Evolutionary conservation across 441 rosid species (phyloP), one percentile per base, ranked within the genome.

Genomic region (Macaranga tanarius): DNA sequence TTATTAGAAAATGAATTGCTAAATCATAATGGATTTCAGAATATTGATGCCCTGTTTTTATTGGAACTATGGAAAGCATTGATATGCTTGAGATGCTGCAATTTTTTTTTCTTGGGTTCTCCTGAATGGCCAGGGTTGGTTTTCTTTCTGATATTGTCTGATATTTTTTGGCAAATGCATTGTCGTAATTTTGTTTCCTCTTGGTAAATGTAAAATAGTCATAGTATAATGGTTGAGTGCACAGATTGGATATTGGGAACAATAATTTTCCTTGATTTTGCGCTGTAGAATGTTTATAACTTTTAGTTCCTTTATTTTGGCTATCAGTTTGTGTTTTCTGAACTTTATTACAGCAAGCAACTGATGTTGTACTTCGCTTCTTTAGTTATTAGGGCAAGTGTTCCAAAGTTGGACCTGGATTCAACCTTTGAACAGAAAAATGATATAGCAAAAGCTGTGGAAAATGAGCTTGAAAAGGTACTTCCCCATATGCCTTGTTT

Each of bases 401-500:
- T 90, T 15, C 92, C 95, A 0, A 90, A 88, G 71, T 69, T 88
- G 80, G 67, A 81, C 62, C 69, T 88, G 66, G 90, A 90, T 73
- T 82, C 85, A 8, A 78, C 85, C 19, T 90, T 88, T 64, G 92
- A 90, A 72, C 90, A 86, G 84, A 90, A 88, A 84, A 84, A 85
- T 80, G 89, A 84, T 2, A 87, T 88, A 67, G 92, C 90, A 0
- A 86, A 79, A 76, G 84, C 87, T 74, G 93, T 89, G 40, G 90
- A 87, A 81, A 79, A 84, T 4, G 90, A 87, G 71, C 91, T 89
- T 13, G 89, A 87, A 70, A 87, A 87, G 90, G 88, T 87, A 74
- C 50, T 60, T 63, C 52, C 42, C 13, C 20, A 44, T 31, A 8
- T 7, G 3, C 17, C 10, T 15, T 62, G 8, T 67, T 52, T 13